These are phyloP conservation scores for Pseudocercospora vitis DNA, from an alignment of 2,329 filamentous ascomycete genomes.

Conservation along the genomic window DNA sequence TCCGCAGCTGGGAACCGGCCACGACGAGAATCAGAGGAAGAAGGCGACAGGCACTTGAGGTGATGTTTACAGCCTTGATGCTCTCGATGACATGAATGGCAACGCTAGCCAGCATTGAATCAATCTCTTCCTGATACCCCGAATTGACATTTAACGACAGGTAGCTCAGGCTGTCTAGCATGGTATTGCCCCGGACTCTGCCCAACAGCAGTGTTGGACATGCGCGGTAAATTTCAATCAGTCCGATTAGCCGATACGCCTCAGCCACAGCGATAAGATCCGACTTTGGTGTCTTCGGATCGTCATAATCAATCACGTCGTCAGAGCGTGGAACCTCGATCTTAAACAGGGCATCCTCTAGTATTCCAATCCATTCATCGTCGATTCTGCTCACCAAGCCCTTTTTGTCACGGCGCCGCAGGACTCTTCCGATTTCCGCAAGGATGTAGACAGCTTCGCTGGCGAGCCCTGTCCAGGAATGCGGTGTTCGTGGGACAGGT, in stretches of 20 bases:
- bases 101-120: constrained; percentile 52
- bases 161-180: background rate
- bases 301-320: constrained; percentile 53
- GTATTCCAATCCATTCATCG: constrained; percentile 40
- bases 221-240: constrained; percentile 56
- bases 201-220: constrained; percentile 47
- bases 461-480: constrained; percentile 53
- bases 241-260: constrained; percentile 53
- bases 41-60: constrained; percentile 49
- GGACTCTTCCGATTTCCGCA: constrained; percentile 46
- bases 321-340: constrained; percentile 50
- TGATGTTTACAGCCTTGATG: constrained; percentile 52
- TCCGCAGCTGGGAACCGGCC: constrained; percentile 52
- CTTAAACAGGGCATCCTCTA: constrained; percentile 52
- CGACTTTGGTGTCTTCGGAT: constrained; percentile 54
- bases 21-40: constrained; percentile 56
- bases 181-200: background rate
- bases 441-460: constrained; percentile 48
- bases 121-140: constrained; percentile 22
- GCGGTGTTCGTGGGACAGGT: constrained; percentile 41
- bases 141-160: background rate
- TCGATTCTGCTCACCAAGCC: constrained; percentile 26
- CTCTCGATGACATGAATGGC: constrained; percentile 53
- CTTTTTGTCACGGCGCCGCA: constrained; percentile 24
- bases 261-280: constrained; percentile 56